Evolutionary conservation across 345 rosid species (phyloP).

Genomic region (Excoecaria agallocha): DNA sequence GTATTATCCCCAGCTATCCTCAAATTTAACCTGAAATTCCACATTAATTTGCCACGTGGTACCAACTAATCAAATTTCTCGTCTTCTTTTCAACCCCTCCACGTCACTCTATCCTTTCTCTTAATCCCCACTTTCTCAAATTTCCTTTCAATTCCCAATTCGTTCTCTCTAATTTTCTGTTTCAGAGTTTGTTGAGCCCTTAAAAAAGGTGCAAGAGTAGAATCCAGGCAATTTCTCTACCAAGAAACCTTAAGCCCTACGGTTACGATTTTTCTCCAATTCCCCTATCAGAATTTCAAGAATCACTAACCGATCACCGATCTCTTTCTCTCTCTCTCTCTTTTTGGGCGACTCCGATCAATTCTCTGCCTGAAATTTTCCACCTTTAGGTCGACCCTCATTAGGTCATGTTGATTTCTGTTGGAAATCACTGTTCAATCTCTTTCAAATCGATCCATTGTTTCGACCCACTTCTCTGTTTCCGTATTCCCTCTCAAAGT

Average conservation of each 20-base stretch:
- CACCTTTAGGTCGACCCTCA: neutral
- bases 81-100: neutral
- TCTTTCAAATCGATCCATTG: neutral
- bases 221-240: constrained; percentile 17
- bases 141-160: neutral
- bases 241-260: neutral
- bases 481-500: neutral
- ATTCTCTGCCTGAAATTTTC: neutral
- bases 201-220: constrained; percentile 6
- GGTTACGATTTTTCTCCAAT: neutral
- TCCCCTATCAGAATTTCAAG: too few species aligned
- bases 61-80: neutral
- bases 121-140: neutral
- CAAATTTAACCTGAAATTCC: neutral
- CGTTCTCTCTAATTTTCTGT: neutral
- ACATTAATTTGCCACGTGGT: constrained; percentile 10
- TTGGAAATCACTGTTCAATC: constrained; percentile 7
- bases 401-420: constrained; percentile 15
- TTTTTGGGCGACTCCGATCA: neutral
- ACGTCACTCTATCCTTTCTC: constrained; percentile 5
- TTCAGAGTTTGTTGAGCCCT: neutral
- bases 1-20: too few species aligned
- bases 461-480: neutral
- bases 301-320: neutral
- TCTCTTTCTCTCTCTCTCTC: too few species aligned